Base-by-base conservation (phyloP, 1,284 basidiomycete species). In the Grifola frondosa region DNA sequence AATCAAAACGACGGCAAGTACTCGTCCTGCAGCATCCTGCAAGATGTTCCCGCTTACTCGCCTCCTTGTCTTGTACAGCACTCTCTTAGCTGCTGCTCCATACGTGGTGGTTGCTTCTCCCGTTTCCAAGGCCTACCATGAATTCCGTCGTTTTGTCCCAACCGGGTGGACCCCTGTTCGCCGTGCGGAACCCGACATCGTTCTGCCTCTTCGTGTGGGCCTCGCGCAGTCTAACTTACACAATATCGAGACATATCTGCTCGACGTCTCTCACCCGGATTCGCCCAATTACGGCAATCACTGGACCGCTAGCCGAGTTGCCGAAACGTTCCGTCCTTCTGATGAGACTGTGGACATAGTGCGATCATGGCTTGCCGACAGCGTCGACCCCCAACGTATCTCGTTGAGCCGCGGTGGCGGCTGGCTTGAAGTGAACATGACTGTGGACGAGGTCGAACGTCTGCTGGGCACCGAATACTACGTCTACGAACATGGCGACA, bases 401-500 rank as follows among this genome's bases (percentile, higher is more conserved):
- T 57, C 44, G 21, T 33, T 72, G 6, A 62, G 67, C 32, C 52
- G 50, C 23, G 64, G 62, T 22, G 63, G 62, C 42, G 61, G 55
- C 10, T 77, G 75, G 70, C 44, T 78, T 13, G 60, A 69, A 40
- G 58, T 73, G 21, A 67, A 74, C 43, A 64, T 67, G 4, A 71
- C 68, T 13, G 63, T 74, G 4, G 62, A 58, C 25, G 71, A 75
- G 47, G 70, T 71, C 5, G 75, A 77, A 53, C 34, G 56, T 11
- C 61, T 78, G 5, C 56, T 78, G 28, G 60, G 61, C 32, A 66
- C 74, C 1, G 59, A 73, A 42, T 78, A 77, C 55, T 60, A 70
- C 45, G 61, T 72, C 13, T 77, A 71, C 54, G 48, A 51, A 28
- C 73, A 77, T 53, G 55, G 54, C 8, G 49, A 49, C 24, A 57